phyloP scores from a whole-genome alignment of 805 yeast genomes.

The Saccharomyces kudriavzevii region DNA sequence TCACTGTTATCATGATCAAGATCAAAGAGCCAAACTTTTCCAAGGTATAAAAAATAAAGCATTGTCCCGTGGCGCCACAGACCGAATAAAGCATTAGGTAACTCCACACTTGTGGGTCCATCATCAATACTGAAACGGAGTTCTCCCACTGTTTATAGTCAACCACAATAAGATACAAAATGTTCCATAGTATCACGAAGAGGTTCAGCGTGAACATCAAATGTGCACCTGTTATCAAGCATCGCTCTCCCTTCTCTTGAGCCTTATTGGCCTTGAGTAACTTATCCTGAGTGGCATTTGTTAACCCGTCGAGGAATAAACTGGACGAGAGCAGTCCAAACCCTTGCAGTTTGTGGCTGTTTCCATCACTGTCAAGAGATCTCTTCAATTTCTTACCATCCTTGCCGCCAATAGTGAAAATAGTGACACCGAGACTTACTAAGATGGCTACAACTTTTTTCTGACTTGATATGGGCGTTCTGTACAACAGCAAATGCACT shows the following conservation, averaged over 20 bases:
- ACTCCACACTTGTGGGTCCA: conserved; percentile 41
- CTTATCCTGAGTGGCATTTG: conserved; percentile 89
- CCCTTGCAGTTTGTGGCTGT: conserved; percentile 40
- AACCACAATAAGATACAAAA: conserved; percentile 35
- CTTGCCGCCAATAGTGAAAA: conserved; percentile 54
- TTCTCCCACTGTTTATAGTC: conserved; percentile 22
- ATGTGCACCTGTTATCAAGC: conserved; percentile 68
- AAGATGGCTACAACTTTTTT: conserved; percentile 69
- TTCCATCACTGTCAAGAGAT: conserved; percentile 31
- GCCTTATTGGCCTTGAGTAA: conserved; percentile 42
- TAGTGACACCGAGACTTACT: conserved; percentile 77
- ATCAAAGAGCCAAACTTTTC: conserved; percentile 79
- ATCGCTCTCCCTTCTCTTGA: conserved; percentile 11
- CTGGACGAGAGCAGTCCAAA: conserved; percentile 49
- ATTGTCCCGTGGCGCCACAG: conserved; percentile 87
- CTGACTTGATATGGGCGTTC: conserved; percentile 60
- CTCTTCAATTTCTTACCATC: neutral
- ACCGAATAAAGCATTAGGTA: conserved; percentile 62
- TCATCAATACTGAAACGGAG: conserved; percentile 33
- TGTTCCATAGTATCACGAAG: conserved; percentile 38
- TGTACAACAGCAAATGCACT: conserved; percentile 65
- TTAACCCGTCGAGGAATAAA: conserved; percentile 79
- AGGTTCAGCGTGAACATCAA: conserved; percentile 69
- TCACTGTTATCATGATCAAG: conserved; percentile 87
- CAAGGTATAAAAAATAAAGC: conserved; percentile 81